Percentiles rank a stretch among this genome's conserved stretches.
These are phyloP conservation scores for Petunia secreta DNA, from an alignment of 257 asterid species.

Conservation along the genomic window DNA sequence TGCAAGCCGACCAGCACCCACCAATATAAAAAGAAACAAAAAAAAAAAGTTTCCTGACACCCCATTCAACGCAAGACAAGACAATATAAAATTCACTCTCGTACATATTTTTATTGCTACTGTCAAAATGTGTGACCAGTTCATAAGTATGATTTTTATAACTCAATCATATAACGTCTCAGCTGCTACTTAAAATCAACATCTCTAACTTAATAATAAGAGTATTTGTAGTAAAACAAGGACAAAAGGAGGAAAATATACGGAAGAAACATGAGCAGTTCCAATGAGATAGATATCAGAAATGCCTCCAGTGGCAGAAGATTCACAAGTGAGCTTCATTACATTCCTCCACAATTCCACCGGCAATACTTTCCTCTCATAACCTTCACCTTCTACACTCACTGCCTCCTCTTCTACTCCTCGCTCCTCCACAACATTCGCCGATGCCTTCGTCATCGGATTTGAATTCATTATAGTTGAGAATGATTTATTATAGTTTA, in stretches of 20 bases:
- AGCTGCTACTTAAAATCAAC: too few relatives aligned
- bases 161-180: too few relatives aligned
- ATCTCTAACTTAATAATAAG: too few relatives aligned
- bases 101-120: too few relatives aligned
- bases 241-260: slow-evolving; percentile 27
- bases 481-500: not conserved
- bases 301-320: slow-evolving; percentile 69
- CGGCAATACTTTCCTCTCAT: slow-evolving; percentile 64
- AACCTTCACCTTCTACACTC: slow-evolving; percentile 20
- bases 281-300: slow-evolving; percentile 90
- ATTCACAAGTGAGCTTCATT: slow-evolving; percentile 68
- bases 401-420: not conserved
- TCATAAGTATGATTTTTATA: too few relatives aligned
- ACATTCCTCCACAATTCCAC: slow-evolving; percentile 66
- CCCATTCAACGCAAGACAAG: too few relatives aligned
- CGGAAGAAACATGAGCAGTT: slow-evolving; percentile 91
- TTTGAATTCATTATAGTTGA: slow-evolving; percentile 35
- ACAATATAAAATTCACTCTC: too few relatives aligned
- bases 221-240: not conserved
- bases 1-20: too few relatives aligned
- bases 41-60: too few relatives aligned
- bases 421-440: slow-evolving; percentile 22
- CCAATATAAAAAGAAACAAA: too few relatives aligned
- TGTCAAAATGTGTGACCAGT: too few relatives aligned
- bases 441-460: slow-evolving; percentile 37